Percentiles rank a stretch among this genome's conserved stretches.
These are phyloP conservation scores for Conoideocrella luteorostrata DNA, from an alignment of 2,329 filamentous ascomycete species.

Conservation along the genomic window DNA sequence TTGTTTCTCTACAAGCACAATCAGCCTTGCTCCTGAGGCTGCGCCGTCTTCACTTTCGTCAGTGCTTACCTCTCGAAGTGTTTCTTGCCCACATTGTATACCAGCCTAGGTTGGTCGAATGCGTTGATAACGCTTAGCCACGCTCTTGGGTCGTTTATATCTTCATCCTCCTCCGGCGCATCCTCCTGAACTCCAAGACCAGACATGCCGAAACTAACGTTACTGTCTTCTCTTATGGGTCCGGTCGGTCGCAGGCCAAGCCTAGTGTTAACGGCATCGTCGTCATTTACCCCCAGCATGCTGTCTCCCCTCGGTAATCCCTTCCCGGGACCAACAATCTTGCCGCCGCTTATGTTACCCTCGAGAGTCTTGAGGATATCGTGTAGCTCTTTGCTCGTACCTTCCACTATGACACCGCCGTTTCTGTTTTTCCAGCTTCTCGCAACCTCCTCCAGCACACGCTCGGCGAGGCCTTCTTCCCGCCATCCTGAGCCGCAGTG, in stretches of 20 bases:
- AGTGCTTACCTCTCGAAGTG: slow-evolving; percentile 70
- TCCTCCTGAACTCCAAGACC: slow-evolving; percentile 45
- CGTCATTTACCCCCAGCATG: slow-evolving; percentile 53
- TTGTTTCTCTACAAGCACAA: slow-evolving; percentile 41
- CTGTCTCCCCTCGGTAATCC: slow-evolving; percentile 52
- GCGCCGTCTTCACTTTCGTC: background rate
- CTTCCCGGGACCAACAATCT: slow-evolving; percentile 46
- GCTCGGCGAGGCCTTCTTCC: slow-evolving; percentile 88
- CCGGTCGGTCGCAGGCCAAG: slow-evolving; percentile 43
- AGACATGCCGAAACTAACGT: slow-evolving; percentile 58
- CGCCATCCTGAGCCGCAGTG: slow-evolving; percentile 96
- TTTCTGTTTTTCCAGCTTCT: slow-evolving; percentile 86
- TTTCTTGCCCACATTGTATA: slow-evolving; percentile 75
- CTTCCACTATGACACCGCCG: slow-evolving; percentile 87
- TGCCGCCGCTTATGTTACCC: slow-evolving; percentile 83
- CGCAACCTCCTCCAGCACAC: slow-evolving; percentile 85
- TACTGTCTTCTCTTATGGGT: slow-evolving; percentile 52
- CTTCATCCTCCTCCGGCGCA: slow-evolving; percentile 46
- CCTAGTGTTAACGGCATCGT: slow-evolving; percentile 47
- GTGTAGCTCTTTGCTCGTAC: slow-evolving; percentile 66
- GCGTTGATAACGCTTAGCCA: slow-evolving; percentile 83
- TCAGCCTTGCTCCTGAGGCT: background rate
- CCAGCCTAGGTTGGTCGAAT: slow-evolving; percentile 74
- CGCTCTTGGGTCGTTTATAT: slow-evolving; percentile 61
- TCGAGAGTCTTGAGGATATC: slow-evolving; percentile 79